Conservation (phyloP, 2,329 filamentous ascomycete species). For the Parastagonospora avenae region DNA sequence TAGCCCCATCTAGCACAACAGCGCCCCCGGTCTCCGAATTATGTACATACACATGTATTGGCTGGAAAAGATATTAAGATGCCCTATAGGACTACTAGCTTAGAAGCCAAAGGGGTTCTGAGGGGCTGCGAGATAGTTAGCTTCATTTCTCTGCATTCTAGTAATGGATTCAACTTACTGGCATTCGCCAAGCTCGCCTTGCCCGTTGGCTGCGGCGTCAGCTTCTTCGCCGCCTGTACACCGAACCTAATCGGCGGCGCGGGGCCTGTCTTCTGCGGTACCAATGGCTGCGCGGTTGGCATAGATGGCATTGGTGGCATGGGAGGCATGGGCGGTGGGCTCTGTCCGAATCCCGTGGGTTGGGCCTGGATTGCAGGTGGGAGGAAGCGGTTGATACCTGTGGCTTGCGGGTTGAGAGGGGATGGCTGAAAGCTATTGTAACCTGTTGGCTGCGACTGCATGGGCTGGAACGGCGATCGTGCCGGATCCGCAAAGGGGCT, state of each 20-base stretch:
- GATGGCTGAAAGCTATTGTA: conserved; percentile 41
- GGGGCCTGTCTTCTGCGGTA: conserved; percentile 82
- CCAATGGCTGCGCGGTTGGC: conserved; percentile 65
- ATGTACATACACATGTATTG: conserved; percentile 16
- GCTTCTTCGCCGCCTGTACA: conserved; percentile 72
- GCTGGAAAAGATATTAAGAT: not conserved
- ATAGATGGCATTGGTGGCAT: conserved; percentile 61
- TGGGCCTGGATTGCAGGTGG: conserved; percentile 58
- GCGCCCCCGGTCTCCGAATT: not conserved
- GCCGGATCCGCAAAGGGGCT: conserved; percentile 62
- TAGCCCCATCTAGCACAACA: not conserved
- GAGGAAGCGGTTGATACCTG: conserved; percentile 56
- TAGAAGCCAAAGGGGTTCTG: conserved; percentile 72
- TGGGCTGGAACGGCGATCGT: conserved; percentile 49
- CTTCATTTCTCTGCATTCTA: not conserved
- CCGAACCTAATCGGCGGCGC: conserved; percentile 89
- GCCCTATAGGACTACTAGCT: not conserved
- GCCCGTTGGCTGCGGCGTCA: conserved; percentile 86
- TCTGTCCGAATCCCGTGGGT: conserved; percentile 59
- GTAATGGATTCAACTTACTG: conserved; percentile 70
- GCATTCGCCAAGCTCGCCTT: conserved; percentile 91
- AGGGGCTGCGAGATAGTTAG: conserved; percentile 60
- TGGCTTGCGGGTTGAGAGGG: conserved; percentile 59
- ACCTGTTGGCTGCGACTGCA: conserved; percentile 48
- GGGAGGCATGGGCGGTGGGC: conserved; percentile 63